phyloP scores from a whole-genome alignment of 176 grass and related monocot genomes.

The Zea luxurians region DNA sequence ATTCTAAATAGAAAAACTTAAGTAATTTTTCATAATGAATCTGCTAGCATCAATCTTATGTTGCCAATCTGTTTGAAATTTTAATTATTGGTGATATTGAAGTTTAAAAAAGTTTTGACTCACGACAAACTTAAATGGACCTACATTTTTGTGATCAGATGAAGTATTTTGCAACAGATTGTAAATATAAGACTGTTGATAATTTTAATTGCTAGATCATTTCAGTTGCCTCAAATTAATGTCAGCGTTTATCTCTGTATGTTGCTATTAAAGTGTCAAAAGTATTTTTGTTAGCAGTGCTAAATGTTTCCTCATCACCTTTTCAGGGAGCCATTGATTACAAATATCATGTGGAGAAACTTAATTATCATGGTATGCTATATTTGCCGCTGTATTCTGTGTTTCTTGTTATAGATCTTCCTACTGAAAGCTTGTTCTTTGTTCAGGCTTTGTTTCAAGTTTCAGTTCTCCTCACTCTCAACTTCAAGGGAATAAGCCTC shows the following conservation, averaged over 20 bases:
- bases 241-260: neutral
- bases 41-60: neutral
- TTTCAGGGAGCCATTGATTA: slow-evolving; percentile 82
- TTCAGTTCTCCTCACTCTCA: slow-evolving; percentile 69
- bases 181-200: neutral
- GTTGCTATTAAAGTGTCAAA: slow-evolving; percentile 1
- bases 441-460: slow-evolving; percentile 88
- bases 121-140: neutral
- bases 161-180: neutral
- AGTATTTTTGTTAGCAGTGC: slow-evolving; percentile 2
- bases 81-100: neutral
- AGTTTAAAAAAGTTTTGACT: neutral
- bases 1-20: too few species aligned
- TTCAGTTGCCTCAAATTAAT: neutral
- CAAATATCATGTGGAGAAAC: slow-evolving; percentile 99
- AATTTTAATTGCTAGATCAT: neutral
- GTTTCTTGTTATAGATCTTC: neutral
- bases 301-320: slow-evolving; percentile 23
- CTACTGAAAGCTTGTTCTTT: slow-evolving; percentile 25
- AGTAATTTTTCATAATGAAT: too few species aligned
- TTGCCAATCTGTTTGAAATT: neutral
- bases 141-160: neutral
- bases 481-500: slow-evolving; percentile 71
- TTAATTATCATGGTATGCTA: slow-evolving; percentile 78
- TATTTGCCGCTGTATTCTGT: neutral